Evolutionary conservation across 169 alveolate genomes (phyloP).

Genomic region (Cystoisospora suis): DNA sequence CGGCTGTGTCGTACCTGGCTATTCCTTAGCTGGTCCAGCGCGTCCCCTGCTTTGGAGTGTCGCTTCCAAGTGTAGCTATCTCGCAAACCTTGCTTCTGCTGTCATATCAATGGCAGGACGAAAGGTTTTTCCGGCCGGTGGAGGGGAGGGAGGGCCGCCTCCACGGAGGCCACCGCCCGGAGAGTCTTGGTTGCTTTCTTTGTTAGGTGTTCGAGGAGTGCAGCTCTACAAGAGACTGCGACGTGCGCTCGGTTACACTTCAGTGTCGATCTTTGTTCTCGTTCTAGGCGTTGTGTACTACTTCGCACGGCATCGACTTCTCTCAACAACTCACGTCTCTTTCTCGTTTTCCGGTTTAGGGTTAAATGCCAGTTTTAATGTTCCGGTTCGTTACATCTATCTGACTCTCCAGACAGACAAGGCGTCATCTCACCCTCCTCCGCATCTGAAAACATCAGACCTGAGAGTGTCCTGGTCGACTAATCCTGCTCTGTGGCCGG

Average conservation of each 20-base stretch:
- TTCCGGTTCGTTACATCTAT: neutral
- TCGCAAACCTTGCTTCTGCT: too few species aligned
- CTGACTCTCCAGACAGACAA: conserved; percentile 7
- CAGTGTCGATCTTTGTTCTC: neutral
- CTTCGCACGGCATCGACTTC: neutral
- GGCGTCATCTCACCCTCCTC: neutral
- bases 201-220: too few species aligned
- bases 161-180: too few species aligned
- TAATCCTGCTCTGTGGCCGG: neutral
- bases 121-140: too few species aligned
- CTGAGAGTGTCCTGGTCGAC: neutral
- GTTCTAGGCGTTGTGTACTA: neutral
- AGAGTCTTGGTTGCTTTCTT: too few species aligned
- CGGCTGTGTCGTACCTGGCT: too few species aligned
- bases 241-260: neutral
- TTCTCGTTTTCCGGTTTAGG: neutral
- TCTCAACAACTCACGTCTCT: neutral
- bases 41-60: too few species aligned
- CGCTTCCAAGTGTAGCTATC: too few species aligned
- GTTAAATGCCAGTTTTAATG: neutral
- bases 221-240: neutral
- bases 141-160: too few species aligned
- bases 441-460: neutral
- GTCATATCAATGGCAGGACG: too few species aligned
- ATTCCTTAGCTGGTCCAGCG: too few species aligned